Evolutionary conservation across 1,284 basidiomycete species (phyloP).

Genomic region (Cutaneotrichosporon spelunceum): DNA sequence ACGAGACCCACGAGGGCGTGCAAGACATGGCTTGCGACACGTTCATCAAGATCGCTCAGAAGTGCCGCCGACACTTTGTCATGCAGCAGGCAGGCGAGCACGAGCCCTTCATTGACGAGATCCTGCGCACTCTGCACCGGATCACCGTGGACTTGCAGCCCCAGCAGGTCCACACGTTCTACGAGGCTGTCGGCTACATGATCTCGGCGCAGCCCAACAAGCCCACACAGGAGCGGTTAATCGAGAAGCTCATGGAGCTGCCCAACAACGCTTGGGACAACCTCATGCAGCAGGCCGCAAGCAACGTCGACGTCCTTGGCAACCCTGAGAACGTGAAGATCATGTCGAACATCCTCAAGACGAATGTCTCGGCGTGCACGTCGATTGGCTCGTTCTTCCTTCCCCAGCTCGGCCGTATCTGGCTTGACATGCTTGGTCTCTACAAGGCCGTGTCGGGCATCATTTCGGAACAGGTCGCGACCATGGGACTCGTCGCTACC

Average conservation of each 20-base stretch:
- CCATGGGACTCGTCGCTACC: slow-evolving; percentile 85
- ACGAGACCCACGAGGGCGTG: slow-evolving; percentile 99
- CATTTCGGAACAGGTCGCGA: slow-evolving; percentile 87
- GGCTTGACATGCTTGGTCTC: slow-evolving; percentile 96
- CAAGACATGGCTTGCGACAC: slow-evolving; percentile 99
- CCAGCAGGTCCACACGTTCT: slow-evolving; percentile 94
- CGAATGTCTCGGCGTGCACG: slow-evolving; percentile 95
- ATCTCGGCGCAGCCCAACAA: slow-evolving; percentile 98
- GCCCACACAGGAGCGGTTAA: slow-evolving; percentile 91
- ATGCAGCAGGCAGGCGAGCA: slow-evolving; percentile 97
- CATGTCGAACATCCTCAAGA: slow-evolving; percentile 94
- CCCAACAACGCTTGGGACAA: slow-evolving; percentile 99
- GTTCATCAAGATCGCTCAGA: slow-evolving; percentile 99
- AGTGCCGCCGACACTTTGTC: slow-evolving; percentile 96
- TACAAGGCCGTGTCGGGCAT: slow-evolving; percentile 98
- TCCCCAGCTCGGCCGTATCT: slow-evolving; percentile 92
- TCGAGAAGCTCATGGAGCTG: slow-evolving; percentile 92
- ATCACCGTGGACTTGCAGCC: slow-evolving; percentile 95
- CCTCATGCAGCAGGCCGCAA: slow-evolving; percentile 91
- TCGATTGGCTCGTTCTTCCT: slow-evolving; percentile 97
- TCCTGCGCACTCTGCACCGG: slow-evolving; percentile 82
- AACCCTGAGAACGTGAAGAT: slow-evolving; percentile 96
- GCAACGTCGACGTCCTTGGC: slow-evolving; percentile 86
- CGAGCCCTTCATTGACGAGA: slow-evolving; percentile 98
- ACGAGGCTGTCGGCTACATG: slow-evolving; percentile 99